Evolutionary conservation across 805 yeast genomes (phyloP), one percentile per base, ranked within the genome.

Genomic region (Cyberlindnera euphorbiiphila): DNA sequence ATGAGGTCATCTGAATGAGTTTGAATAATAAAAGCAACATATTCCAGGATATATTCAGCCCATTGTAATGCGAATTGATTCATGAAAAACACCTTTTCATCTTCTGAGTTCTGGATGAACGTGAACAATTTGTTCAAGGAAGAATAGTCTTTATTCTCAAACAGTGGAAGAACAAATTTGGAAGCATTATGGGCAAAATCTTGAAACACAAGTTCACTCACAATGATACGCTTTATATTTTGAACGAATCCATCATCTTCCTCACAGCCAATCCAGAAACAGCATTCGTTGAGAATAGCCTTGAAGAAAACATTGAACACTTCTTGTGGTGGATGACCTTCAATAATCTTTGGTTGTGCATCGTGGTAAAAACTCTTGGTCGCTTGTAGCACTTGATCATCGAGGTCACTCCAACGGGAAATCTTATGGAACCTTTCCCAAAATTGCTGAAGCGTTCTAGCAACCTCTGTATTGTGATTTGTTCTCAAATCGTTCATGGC

Each of bases 261-360:
- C 2, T 19, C 26, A 29, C 36, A 22, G 5, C 21, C 6, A 7
- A 12, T 21, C 57, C 57, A 52, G 15, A 50, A 36, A 4, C 34
- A 18, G 7, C 20, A 10, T 25, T 53, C 57, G 14, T 31, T 33
- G 7, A 19, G 11, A 8, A 42, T 17, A 3, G 31, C 37, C 5
- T 41, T 27, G 22, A 35, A 42, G 9, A 35, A 11, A 10, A 23
- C 28, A 3, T 32, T 42, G 24, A 45, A 39, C 6, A 34, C 33
- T 7, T 4, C 11, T 4, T 33, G 33, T 2, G 22, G 15, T 6
- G 29, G 21, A 3, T 26, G 31, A 1, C 18, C 22, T 3, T 25
- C 21, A 2, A 38, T 21, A 13, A 46, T 15, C 9, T 30, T 31
- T 3, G 9, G 14, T 19, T 42, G 49, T 2, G 41, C 37, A 6